Conservation (phyloP, 2,329 filamentous ascomycete genomes). For the Leptographium radiaticola region DNA sequence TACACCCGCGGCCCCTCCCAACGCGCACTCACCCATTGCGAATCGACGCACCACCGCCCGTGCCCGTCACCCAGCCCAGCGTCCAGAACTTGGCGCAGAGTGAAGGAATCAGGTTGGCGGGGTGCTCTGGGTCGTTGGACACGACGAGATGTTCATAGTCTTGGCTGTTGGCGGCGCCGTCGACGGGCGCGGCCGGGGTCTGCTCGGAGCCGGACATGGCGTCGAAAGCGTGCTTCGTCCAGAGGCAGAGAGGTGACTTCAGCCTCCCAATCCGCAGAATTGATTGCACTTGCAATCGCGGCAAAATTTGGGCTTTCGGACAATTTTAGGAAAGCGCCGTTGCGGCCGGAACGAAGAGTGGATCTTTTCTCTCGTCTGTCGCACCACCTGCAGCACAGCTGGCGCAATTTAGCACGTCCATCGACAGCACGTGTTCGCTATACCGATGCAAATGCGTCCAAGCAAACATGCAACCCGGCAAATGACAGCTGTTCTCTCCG, state of each 20-base stretch:
- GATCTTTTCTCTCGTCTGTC: background rate
- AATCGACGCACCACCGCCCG: slow-evolving; percentile 71
- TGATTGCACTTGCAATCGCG: no score
- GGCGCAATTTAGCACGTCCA: slow-evolving; percentile 2
- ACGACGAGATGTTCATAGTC: slow-evolving; percentile 38
- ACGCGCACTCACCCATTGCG: slow-evolving; percentile 39
- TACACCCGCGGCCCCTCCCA: no score
- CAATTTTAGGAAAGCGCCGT: background rate
- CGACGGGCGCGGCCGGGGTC: background rate
- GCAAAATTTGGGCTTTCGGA: no score
- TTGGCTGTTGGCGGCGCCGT: slow-evolving; percentile 16
- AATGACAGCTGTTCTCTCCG: background rate
- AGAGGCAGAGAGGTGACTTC: no score
- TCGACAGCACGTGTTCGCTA: slow-evolving; percentile 7
- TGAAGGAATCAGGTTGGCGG: slow-evolving; percentile 86
- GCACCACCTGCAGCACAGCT: slow-evolving; percentile 1
- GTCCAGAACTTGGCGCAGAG: slow-evolving; percentile 94
- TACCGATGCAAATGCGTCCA: background rate
- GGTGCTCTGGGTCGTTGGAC: slow-evolving; percentile 65
- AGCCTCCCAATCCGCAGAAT: no score
- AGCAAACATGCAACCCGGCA: background rate
- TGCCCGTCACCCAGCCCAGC: slow-evolving; percentile 86
- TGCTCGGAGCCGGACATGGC: background rate
- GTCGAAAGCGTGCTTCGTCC: background rate
- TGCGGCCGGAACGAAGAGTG: background rate